These are phyloP conservation scores for Lepiota subincarnata DNA, from an alignment of 768 basidiomycete genomes.

Conservation along the genomic window DNA sequence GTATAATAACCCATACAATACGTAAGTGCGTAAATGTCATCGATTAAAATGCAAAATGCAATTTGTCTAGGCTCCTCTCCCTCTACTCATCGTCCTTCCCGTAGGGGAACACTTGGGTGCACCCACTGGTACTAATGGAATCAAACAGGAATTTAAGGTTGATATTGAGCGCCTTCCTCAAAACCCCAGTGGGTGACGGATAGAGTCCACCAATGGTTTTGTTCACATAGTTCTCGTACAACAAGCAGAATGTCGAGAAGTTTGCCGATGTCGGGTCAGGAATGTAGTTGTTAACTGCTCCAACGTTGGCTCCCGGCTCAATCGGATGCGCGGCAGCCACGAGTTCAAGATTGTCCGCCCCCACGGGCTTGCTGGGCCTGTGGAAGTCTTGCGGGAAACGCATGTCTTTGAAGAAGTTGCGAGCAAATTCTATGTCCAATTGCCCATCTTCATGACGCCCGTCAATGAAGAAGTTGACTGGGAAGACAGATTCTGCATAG, in stretches of 20 bases:
- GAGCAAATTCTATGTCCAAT: constrained; percentile 13
- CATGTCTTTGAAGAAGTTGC: constrained; percentile 17
- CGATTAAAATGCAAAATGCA: too few species aligned
- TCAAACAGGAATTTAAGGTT: constrained; percentile 13
- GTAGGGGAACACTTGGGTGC: constrained; percentile 14
- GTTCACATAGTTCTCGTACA: constrained; percentile 17
- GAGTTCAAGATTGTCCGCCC: not conserved
- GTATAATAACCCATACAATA: too few species aligned
- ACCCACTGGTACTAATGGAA: not conserved
- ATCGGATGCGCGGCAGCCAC: constrained; percentile 12
- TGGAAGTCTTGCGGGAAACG: constrained; percentile 17
- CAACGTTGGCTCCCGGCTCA: constrained; percentile 13
- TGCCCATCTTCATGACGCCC: constrained; percentile 13
- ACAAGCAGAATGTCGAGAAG: constrained; percentile 10
- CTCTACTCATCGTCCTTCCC: constrained; percentile 2
- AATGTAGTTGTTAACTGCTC: constrained; percentile 13
- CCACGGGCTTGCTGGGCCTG: constrained; percentile 8
- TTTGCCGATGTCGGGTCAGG: constrained; percentile 12
- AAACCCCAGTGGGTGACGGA: constrained; percentile 16
- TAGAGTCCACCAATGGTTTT: constrained; percentile 15
- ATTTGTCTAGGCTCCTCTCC: too few species aligned
- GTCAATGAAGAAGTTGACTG: constrained; percentile 18
- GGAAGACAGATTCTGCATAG: constrained; percentile 18
- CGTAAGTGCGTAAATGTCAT: too few species aligned
- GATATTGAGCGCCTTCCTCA: constrained; percentile 12